These are phyloP conservation scores for Zarea fungicola DNA, from an alignment of 2,329 filamentous ascomycete genomes.

Conservation along the genomic window DNA sequence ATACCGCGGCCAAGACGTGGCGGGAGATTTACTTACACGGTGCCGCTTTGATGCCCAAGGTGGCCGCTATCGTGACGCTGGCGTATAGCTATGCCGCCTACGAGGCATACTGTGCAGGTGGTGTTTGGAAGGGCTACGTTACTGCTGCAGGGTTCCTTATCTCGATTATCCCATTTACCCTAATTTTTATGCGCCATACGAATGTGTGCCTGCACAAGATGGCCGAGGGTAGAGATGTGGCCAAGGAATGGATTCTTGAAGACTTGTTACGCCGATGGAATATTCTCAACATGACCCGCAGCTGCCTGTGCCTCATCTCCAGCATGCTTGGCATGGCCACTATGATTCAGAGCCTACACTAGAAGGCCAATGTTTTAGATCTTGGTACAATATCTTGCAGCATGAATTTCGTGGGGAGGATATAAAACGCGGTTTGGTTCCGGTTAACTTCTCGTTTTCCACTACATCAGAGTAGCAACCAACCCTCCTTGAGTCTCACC, in stretches of 20 bases:
- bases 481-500: too few relatives aligned
- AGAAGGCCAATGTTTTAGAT: too few relatives aligned
- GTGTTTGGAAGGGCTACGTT: constrained; percentile 29
- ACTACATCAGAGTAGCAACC: too few relatives aligned
- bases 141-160: constrained; percentile 29
- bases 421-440: too few relatives aligned
- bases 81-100: constrained; percentile 34
- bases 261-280: constrained; percentile 20
- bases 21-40: constrained; percentile 33
- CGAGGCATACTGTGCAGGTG: constrained; percentile 21
- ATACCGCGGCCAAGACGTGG: constrained; percentile 31
- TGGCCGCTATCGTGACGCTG: constrained; percentile 27
- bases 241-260: constrained; percentile 13
- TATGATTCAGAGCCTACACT: constrained; percentile 7
- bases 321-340: constrained; percentile 17
- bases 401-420: too few relatives aligned
- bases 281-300: constrained; percentile 26
- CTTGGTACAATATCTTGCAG: too few relatives aligned
- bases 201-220: constrained; percentile 28
- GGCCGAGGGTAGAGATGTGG: constrained; percentile 17
- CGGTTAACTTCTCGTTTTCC: too few relatives aligned
- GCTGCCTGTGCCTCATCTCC: constrained; percentile 27
- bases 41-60: constrained; percentile 31
- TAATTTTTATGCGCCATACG: constrained; percentile 31
- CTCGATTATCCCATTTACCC: constrained; percentile 36